Conservation (phyloP, 2,329 filamentous ascomycete genomes). For the Davidsoniella virescens region DNA sequence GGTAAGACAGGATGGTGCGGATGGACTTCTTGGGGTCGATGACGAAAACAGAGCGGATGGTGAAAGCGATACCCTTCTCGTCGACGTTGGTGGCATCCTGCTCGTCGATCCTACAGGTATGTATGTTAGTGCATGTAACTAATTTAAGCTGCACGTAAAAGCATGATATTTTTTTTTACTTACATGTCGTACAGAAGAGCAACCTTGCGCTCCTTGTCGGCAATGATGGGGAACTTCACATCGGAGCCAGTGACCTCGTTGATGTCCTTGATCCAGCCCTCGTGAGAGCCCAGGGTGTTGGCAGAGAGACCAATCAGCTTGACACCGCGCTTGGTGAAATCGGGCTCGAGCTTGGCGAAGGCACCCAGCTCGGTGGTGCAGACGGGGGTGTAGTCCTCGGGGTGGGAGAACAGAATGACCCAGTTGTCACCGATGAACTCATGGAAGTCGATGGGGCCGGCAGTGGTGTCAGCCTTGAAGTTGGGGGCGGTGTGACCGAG, state of each 20-base stretch:
- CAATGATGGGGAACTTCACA: slow-evolving; percentile 65
- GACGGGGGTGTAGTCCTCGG: slow-evolving; percentile 82
- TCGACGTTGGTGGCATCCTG: slow-evolving; percentile 71
- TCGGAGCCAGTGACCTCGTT: slow-evolving; percentile 57
- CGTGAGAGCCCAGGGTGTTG: slow-evolving; percentile 72
- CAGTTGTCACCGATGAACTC: slow-evolving; percentile 65
- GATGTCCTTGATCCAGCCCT: slow-evolving; percentile 82
- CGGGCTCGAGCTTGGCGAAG: slow-evolving; percentile 74
- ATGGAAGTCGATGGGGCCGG: slow-evolving; percentile 67
- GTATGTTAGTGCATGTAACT: slow-evolving; percentile 7
- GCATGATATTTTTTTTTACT: slow-evolving; percentile 17
- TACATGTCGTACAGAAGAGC: slow-evolving; percentile 66
- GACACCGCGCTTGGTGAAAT: slow-evolving; percentile 73
- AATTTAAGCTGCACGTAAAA: background rate
- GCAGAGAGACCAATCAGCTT: slow-evolving; percentile 85
- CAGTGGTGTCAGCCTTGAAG: slow-evolving; percentile 69
- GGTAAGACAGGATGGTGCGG: slow-evolving; percentile 82
- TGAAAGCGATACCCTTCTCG: slow-evolving; percentile 72
- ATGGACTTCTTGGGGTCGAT: slow-evolving; percentile 92
- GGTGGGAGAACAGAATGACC: slow-evolving; percentile 74
- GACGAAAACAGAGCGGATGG: slow-evolving; percentile 87
- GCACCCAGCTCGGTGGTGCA: slow-evolving; percentile 93
- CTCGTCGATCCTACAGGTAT: slow-evolving; percentile 46
- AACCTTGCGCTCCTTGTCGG: slow-evolving; percentile 61
- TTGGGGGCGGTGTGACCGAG: slow-evolving; percentile 57